Conservation (phyloP, 805 yeast species). For the Komagataella phaffii region DNA sequence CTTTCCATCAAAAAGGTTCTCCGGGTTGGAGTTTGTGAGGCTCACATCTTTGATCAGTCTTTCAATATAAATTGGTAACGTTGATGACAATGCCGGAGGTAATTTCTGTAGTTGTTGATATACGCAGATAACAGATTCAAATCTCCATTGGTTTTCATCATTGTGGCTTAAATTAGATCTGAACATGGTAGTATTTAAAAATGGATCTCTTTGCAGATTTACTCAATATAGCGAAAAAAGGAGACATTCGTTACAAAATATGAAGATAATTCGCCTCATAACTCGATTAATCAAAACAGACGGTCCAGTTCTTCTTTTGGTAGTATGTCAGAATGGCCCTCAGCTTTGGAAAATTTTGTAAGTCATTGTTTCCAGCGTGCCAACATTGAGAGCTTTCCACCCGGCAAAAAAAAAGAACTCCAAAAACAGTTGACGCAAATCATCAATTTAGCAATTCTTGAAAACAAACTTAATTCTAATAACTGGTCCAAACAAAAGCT, state of each 20-base stretch:
- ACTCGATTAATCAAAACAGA: background rate
- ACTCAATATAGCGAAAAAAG: background rate
- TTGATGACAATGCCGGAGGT: background rate
- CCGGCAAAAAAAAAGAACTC: slow-evolving; percentile 20
- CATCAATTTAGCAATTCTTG: slow-evolving; percentile 32
- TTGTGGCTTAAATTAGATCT: background rate
- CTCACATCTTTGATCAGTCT: background rate
- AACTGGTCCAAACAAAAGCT: slow-evolving; percentile 40
- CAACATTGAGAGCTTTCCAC: slow-evolving; percentile 18
- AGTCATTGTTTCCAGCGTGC: slow-evolving; percentile 29
- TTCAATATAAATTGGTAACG: background rate
- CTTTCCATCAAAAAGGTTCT: background rate
- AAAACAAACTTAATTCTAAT: slow-evolving; percentile 28
- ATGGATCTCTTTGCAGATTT: background rate
- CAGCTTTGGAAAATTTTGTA: slow-evolving; percentile 36
- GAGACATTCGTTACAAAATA: background rate
- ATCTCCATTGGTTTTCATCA: background rate
- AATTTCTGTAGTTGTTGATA: background rate
- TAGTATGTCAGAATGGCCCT: slow-evolving; percentile 31
- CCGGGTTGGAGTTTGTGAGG: background rate
- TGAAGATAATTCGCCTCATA: background rate
- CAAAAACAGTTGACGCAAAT: slow-evolving; percentile 35
- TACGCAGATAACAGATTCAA: background rate
- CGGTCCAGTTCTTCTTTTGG: background rate
- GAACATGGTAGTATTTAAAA: background rate